Conservation (phyloP, 2,329 filamentous ascomycete genomes). For the Beauveria caledonica region DNA sequence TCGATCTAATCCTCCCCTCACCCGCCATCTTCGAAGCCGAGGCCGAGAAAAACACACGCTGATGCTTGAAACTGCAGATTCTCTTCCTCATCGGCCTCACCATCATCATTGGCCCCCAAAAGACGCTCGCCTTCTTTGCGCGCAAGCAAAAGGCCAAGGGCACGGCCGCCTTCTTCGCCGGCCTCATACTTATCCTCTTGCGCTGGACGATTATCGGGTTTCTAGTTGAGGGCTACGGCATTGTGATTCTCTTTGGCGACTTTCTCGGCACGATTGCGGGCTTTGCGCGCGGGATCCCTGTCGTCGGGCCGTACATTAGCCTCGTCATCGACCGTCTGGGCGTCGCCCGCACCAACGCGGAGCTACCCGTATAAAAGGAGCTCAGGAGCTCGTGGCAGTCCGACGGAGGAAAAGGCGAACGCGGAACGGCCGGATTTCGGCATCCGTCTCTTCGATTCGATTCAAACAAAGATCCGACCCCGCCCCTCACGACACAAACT, state of each 20-base stretch:
- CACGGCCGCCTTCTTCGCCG: conserved; percentile 77
- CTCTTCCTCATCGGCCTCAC: conserved; percentile 96
- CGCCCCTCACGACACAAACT: not conserved
- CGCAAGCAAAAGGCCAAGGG: conserved; percentile 88
- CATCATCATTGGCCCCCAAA: conserved; percentile 86
- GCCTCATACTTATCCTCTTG: conserved; percentile 77
- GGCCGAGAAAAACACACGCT: not conserved
- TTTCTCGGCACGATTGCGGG: conserved; percentile 88
- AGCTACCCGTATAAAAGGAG: conserved; percentile 73
- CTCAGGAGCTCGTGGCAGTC: not conserved
- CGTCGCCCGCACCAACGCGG: conserved; percentile 61
- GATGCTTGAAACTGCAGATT: conserved; percentile 49
- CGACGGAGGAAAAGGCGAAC: not conserved
- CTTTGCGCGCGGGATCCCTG: conserved; percentile 75
- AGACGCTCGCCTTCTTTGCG: conserved; percentile 90
- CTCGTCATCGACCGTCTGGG: conserved; percentile 62
- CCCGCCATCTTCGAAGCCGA: conserved; percentile 10
- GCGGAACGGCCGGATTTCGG: not conserved
- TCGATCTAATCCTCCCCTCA: conserved; percentile 9
- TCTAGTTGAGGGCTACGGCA: conserved; percentile 82
- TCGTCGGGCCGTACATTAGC: conserved; percentile 82
- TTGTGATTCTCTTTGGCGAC: conserved; percentile 89
- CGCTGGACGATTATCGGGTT: conserved; percentile 91
- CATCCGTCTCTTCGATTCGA: not conserved
- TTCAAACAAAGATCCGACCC: not conserved